Evolutionary conservation across 306 rosid species (phyloP), one percentile per base, ranked within the genome.

Genomic region (Vigna nakashimae): DNA sequence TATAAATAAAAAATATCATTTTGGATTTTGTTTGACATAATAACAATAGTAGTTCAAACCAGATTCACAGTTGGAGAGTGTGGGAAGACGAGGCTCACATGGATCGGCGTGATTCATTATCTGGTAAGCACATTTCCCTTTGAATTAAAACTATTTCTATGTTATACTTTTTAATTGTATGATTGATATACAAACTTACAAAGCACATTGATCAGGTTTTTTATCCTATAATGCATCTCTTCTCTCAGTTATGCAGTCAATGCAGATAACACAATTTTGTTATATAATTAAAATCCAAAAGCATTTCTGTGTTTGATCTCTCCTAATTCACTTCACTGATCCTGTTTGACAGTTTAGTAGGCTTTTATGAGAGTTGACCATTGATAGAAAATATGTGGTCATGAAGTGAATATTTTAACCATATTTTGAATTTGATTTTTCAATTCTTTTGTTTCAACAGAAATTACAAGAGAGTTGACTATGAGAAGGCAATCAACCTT

Each of bases 41-140:
- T 81, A 77, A 83, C 79, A 62, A 65, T 65, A 53, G 72, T 69
- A 66, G 66, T 85, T 70, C 79, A 69, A 71, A 77, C 73, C 98
- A 95, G 99, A 87, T 91, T 84, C 97, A 95, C 76, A 91, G 92
- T 82, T 95, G 99, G 99, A 89, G 99, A 86, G 86, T 18, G 63
- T 95, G 99, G 99, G 99, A 95, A 73, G 90, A 90, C 30, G 96
- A 88, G 82, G 98, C 98, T 81, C 98, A 81, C 73, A 74, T 87
- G 95, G 98, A 90, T 81, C 84, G 60, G 65, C 91, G 83, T 75
- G 43, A 86, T 80, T 80, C 83, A 62, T 84, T 89, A 85, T 59
- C 75, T 24, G 90, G 99, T 95, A 83, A 86, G 87, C 49, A 58
- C 82, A 75, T 69, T 68, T 32, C 40, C 42, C 30, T 42, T 52